These are phyloP conservation scores for Vitis hybrid DNA, from an alignment of 177 flowering plant genomes.

Conservation along the genomic window DNA sequence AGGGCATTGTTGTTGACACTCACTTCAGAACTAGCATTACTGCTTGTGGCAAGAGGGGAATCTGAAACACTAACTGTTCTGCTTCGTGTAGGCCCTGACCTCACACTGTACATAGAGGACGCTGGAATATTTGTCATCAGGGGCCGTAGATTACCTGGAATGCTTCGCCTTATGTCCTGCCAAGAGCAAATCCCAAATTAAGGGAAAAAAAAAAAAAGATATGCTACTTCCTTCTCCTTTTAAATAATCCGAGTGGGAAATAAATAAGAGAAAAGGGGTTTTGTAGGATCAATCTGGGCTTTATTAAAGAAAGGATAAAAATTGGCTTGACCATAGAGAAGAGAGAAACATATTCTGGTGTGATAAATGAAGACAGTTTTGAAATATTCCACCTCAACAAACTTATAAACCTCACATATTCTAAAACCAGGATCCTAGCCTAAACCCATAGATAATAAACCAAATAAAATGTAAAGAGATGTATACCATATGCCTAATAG, in stretches of 20 bases:
- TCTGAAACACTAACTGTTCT: slow-evolving; percentile 78
- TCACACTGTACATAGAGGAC: slow-evolving; percentile 95
- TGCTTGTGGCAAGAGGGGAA: slow-evolving; percentile 96
- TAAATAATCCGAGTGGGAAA: too few relatives aligned
- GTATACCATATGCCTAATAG: slow-evolving; percentile 94
- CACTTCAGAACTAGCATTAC: slow-evolving; percentile 61
- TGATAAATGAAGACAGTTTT: background rate
- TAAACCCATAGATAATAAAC: background rate
- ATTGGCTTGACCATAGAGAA: background rate
- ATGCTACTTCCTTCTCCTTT: too few relatives aligned
- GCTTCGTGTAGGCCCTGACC: slow-evolving; percentile 80
- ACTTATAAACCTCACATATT: background rate
- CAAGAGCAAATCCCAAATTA: slow-evolving; percentile 1
- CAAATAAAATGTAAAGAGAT: background rate
- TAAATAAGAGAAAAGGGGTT: too few relatives aligned
- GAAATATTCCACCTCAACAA: background rate
- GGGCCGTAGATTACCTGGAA: slow-evolving; percentile 85
- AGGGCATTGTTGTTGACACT: slow-evolving; percentile 50
- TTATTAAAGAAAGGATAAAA: background rate
- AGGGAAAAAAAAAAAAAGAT: background rate
- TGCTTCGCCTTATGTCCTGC: slow-evolving; percentile 89
- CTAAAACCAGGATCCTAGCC: background rate
- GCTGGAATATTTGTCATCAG: slow-evolving; percentile 95
- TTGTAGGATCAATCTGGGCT: too few relatives aligned
- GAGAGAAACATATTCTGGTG: background rate